A percentile compares a stretch with the other conserved stretches of the same genome.
Evolutionary conservation across 2,329 filamentous ascomycete genomes (phyloP).

Genomic region (Aspergillus brasiliensis): DNA sequence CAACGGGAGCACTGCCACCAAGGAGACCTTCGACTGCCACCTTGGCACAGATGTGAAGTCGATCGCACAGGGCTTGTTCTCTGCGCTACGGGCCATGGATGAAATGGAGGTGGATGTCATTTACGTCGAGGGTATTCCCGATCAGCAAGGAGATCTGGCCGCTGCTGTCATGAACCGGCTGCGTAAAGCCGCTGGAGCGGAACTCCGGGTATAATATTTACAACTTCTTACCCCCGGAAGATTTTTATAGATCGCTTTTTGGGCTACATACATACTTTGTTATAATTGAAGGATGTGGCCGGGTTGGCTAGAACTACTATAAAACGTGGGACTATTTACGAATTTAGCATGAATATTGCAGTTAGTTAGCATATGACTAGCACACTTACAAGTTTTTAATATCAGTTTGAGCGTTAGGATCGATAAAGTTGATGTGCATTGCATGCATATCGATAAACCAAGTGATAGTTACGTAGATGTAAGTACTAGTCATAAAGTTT

Average conservation of each 20-base stretch:
- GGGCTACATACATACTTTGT: not conserved
- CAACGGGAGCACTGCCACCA: constrained; percentile 21
- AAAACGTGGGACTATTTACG: constrained; percentile 4
- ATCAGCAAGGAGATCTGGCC: constrained; percentile 73
- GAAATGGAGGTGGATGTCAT: constrained; percentile 77
- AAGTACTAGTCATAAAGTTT: not conserved
- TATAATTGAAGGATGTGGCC: not conserved
- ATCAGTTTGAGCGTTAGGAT: too few relatives aligned
- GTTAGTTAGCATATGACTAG: not conserved
- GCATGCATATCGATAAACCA: too few relatives aligned
- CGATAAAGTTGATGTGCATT: too few relatives aligned
- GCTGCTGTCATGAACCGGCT: constrained; percentile 85
- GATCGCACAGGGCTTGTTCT: constrained; percentile 86
- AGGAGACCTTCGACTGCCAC: constrained; percentile 65
- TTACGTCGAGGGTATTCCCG: constrained; percentile 82
- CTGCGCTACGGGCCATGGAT: constrained; percentile 82
- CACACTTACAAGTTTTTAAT: too few relatives aligned
- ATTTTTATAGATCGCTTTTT: constrained; percentile 9
- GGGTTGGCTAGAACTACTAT: constrained; percentile 3
- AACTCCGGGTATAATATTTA: constrained; percentile 49
- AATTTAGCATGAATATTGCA: constrained; percentile 2
- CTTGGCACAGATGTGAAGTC: constrained; percentile 70
- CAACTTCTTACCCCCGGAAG: not conserved
- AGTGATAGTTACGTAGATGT: too few relatives aligned
- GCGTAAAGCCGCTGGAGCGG: constrained; percentile 70